phyloP scores from a whole-genome alignment of 2,329 filamentous ascomycete genomes.

The Colletotrichum graminicola region DNA sequence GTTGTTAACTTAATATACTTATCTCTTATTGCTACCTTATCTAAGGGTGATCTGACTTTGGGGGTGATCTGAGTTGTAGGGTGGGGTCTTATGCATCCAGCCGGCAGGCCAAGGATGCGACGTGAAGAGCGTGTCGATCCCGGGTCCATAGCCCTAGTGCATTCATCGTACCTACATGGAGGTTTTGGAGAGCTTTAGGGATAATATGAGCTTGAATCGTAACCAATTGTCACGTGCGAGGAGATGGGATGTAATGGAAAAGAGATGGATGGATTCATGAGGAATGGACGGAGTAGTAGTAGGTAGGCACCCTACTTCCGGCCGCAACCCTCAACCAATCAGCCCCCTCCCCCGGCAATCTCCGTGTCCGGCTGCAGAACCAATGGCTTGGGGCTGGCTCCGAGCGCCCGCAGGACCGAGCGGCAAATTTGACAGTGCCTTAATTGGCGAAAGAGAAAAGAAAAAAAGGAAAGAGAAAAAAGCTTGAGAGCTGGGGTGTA shows the following conservation, averaged over 20 bases:
- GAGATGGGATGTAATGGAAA: conserved; percentile 18
- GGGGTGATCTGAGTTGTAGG: no score
- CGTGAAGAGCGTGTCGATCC: conserved; percentile 22
- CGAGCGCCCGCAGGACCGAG: conserved; percentile 5
- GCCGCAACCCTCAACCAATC: background rate
- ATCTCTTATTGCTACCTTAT: no score
- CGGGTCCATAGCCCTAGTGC: conserved; percentile 5
- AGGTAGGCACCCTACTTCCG: background rate
- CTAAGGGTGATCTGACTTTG: no score
- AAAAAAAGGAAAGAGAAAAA: no score
- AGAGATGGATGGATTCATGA: conserved; percentile 15
- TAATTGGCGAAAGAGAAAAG: background rate
- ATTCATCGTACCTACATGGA: conserved; percentile 25
- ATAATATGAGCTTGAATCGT: conserved; percentile 7
- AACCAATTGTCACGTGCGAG: background rate
- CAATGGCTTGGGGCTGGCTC: conserved; percentile 5
- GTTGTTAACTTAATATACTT: no score
- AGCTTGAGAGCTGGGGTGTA: background rate
- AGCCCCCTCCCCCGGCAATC: background rate
- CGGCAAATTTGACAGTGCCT: background rate
- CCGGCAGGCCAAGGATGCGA: conserved; percentile 17
- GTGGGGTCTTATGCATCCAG: background rate
- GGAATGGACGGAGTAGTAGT: background rate
- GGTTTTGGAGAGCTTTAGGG: background rate
- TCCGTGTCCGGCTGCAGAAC: conserved; percentile 3